Conservation (phyloP, 2,329 filamentous ascomycete species). For the Penicillium hordei region DNA sequence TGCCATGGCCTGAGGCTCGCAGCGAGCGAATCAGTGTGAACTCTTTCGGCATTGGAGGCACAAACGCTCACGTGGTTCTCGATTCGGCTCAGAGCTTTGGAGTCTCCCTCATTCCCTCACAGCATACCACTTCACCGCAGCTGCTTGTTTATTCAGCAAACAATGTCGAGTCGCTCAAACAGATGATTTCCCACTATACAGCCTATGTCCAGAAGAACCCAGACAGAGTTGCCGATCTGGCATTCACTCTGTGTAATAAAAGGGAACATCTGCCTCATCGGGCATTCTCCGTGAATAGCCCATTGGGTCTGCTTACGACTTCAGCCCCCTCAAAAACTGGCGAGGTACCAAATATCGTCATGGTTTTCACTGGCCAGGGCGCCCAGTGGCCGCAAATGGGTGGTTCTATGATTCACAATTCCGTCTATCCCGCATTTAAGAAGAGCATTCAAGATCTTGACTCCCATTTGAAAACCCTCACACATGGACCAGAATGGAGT, state of each 20-base stretch:
- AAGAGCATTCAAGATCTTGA: constrained; percentile 5
- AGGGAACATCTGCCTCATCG: constrained; percentile 10
- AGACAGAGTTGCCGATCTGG: constrained; percentile 1
- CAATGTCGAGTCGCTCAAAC: neutral
- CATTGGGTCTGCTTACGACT: neutral
- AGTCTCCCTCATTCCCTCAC: neutral
- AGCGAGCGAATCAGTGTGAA: constrained; percentile 16
- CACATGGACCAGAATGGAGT: constrained; percentile 12
- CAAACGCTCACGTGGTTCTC: constrained; percentile 22
- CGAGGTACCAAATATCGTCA: constrained; percentile 1
- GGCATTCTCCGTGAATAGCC: neutral
- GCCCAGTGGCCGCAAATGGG: constrained; percentile 28
- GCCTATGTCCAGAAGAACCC: constrained; percentile 3
- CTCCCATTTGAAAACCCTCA: neutral
- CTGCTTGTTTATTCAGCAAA: constrained; percentile 11
- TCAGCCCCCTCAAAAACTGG: neutral
- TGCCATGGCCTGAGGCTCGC: constrained; percentile 9
- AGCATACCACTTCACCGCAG: neutral
- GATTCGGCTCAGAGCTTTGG: constrained; percentile 11
- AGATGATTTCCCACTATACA: neutral
- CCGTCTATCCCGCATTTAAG: neutral
- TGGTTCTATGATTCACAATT: neutral
- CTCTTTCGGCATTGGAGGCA: constrained; percentile 23
- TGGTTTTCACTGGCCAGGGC: constrained; percentile 25
- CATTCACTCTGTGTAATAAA: constrained; percentile 9